Base-by-base conservation (phyloP, 352 stramenopile genomes). In the Stephanocyclus meneghinianus region DNA sequence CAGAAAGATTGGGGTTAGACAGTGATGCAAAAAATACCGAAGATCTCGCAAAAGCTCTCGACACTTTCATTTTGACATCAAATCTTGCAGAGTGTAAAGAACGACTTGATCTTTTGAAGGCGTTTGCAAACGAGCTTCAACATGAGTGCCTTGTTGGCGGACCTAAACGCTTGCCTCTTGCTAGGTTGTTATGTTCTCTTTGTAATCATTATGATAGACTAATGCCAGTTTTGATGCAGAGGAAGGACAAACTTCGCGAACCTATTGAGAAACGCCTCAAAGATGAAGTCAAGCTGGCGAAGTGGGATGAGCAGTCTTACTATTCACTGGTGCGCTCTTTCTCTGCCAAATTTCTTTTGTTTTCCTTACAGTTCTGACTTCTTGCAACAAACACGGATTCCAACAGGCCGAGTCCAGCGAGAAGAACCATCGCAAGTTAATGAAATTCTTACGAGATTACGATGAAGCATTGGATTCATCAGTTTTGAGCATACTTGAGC, bases 251-350 rank as follows among this genome's bases (percentile, higher is more conserved):
- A n/a, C 77, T 98, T 0, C 95, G 96, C 65, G 89, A 88, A 2
- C 96, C 96, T 16, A 98, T 99, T 71, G 96, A 99, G 88, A 96
- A 96, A 37, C 96, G 98, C 78, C 74, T 99, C 3, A 95, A 98
- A 80, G 96, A 99, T 66, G 98, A 99, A 86, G 94, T 98, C 40
- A 99, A 98, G 76, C 95, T 99, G 37, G 96, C 93, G 37, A 97
- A 97, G 62, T 99, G 98, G 98, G 98, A 99, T 80, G 97, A 99
- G 71, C 97, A 99, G 84, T 99, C 96, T 29, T 99, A 99, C 83
- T 99, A 99, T 90, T 97, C 97, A 45, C 86, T 99, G 21, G 76
- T 83, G 50, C 68, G 76, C 53, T 73, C 64, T 11, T 18, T 70
- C n/a, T 64, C 11, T 37, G 61, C 2, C 35, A 72, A 9, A 15